Evolutionary conservation across 805 yeast genomes (phyloP).

Genomic region (Metschnikowia continentalis): DNA sequence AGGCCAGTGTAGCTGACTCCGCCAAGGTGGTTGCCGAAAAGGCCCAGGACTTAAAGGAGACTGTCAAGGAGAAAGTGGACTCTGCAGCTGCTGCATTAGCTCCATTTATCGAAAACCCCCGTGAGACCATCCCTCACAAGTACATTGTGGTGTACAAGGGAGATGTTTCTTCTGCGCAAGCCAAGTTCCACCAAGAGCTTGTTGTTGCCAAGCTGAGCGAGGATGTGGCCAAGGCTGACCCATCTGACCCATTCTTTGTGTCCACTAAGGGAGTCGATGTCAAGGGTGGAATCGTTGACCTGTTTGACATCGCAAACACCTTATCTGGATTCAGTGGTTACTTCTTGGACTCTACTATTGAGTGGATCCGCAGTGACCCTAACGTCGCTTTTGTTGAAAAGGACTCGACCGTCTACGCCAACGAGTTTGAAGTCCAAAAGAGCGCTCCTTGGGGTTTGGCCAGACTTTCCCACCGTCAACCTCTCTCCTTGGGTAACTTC

Average conservation of each 20-base stretch:
- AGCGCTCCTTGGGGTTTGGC: slow-evolving; percentile 96
- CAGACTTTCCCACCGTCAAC: slow-evolving; percentile 78
- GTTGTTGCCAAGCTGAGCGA: slow-evolving; percentile 45
- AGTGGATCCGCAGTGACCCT: slow-evolving; percentile 63
- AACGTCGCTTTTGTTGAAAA: slow-evolving; percentile 66
- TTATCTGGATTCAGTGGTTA: slow-evolving; percentile 82
- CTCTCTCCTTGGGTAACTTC: slow-evolving; percentile 62
- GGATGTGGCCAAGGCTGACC: slow-evolving; percentile 30
- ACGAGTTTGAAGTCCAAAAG: slow-evolving; percentile 61
- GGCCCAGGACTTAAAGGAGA: slow-evolving; percentile 8
- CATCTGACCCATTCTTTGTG: slow-evolving; percentile 18
- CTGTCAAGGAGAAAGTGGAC: slow-evolving; percentile 6
- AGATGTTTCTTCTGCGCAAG: slow-evolving; percentile 48
- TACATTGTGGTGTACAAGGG: slow-evolving; percentile 85
- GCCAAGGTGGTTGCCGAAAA: slow-evolving; percentile 10
- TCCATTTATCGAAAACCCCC: slow-evolving; percentile 15
- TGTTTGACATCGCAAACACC: slow-evolving; percentile 50
- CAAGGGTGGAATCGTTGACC: slow-evolving; percentile 24
- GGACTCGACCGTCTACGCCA: slow-evolving; percentile 60
- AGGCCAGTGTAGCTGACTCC: slow-evolving; percentile 8
- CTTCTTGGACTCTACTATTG: slow-evolving; percentile 72
- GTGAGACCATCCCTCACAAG: slow-evolving; percentile 57
- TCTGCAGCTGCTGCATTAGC: slow-evolving; percentile 11
- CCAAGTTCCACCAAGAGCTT: slow-evolving; percentile 65
- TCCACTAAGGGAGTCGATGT: slow-evolving; percentile 9